phyloP scores from a whole-genome alignment of 352 stramenopile species.

The Phytophthora kernoviae region DNA sequence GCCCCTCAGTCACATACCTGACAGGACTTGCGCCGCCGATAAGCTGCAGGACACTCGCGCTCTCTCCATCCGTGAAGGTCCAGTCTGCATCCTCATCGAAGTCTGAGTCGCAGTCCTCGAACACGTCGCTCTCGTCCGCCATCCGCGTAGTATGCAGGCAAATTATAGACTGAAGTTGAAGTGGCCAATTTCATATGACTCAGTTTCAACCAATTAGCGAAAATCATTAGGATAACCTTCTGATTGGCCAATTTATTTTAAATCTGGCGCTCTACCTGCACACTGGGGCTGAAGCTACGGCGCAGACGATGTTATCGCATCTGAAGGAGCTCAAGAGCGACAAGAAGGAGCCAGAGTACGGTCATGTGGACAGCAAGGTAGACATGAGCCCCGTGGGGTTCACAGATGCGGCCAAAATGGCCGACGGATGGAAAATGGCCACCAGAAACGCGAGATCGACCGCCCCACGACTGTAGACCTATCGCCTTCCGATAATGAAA shows the following conservation, averaged over 20 bases:
- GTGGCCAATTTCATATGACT: neutral
- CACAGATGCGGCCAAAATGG: slow-evolving; percentile 24
- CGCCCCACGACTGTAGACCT: slow-evolving; percentile 22
- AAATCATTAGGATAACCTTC: neutral
- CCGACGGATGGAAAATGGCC: slow-evolving; percentile 34
- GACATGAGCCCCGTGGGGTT: slow-evolving; percentile 51
- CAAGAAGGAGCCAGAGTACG: slow-evolving; percentile 43
- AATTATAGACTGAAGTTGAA: slow-evolving; percentile 13
- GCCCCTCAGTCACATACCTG: neutral
- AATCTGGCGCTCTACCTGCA: slow-evolving; percentile 4
- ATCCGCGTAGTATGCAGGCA: neutral
- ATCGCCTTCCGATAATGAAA: slow-evolving; percentile 21
- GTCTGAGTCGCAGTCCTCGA: slow-evolving; percentile 57
- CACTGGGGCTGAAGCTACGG: neutral
- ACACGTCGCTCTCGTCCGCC: slow-evolving; percentile 37
- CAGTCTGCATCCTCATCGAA: slow-evolving; percentile 27
- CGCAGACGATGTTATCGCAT: slow-evolving; percentile 35
- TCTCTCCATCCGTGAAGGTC: slow-evolving; percentile 47
- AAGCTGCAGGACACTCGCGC: slow-evolving; percentile 49
- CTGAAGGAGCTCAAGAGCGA: slow-evolving; percentile 63
- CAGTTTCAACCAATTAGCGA: slow-evolving; percentile 1
- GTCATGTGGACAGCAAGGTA: slow-evolving; percentile 48
- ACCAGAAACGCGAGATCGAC: slow-evolving; percentile 25
- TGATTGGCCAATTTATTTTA: neutral
- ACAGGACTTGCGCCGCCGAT: slow-evolving; percentile 24